These are phyloP conservation scores for Aspergillus coremiiformis DNA, from an alignment of 495 filamentous ascomycete species.

Conservation along the genomic window DNA sequence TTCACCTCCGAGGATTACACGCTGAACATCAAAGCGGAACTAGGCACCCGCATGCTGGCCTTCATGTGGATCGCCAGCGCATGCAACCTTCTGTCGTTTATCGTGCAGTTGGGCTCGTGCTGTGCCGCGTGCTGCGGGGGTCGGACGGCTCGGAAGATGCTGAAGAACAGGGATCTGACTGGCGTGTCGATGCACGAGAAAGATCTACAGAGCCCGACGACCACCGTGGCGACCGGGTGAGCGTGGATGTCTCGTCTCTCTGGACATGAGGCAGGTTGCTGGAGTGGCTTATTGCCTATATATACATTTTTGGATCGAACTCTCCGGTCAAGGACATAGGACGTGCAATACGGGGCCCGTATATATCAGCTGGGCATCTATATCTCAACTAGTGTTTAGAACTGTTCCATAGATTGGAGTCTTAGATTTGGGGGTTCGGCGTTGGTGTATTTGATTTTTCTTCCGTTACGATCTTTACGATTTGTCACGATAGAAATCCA, in stretches of 20 bases:
- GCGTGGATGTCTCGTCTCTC: too few species aligned
- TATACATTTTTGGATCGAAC: not conserved
- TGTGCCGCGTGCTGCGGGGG: conserved; percentile 50
- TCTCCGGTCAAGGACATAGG: not conserved
- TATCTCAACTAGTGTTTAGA: not conserved
- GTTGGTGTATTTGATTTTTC: not conserved
- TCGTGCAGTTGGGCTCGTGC: conserved; percentile 63
- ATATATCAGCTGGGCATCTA: not conserved
- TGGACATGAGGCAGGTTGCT: too few species aligned
- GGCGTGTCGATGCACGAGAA: conserved; percentile 6
- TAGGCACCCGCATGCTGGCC: conserved; percentile 70
- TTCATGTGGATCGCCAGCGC: conserved; percentile 83
- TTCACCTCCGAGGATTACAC: conserved; percentile 51
- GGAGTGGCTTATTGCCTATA: not conserved
- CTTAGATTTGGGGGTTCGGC: not conserved
- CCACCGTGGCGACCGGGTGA: not conserved
- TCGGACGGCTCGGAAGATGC: conserved; percentile 33
- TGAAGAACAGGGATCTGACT: conserved; percentile 17
- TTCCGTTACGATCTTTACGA: not conserved
- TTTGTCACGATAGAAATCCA: not conserved
- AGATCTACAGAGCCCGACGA: conserved; percentile 1
- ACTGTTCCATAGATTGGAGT: not conserved
- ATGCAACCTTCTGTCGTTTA: conserved; percentile 57
- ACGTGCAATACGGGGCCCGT: not conserved
- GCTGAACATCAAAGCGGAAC: conserved; percentile 64